Evolutionary conservation across 257 asterid species (phyloP), one percentile per base, ranked within the genome.

Genomic region (Pogostemon cablin): DNA sequence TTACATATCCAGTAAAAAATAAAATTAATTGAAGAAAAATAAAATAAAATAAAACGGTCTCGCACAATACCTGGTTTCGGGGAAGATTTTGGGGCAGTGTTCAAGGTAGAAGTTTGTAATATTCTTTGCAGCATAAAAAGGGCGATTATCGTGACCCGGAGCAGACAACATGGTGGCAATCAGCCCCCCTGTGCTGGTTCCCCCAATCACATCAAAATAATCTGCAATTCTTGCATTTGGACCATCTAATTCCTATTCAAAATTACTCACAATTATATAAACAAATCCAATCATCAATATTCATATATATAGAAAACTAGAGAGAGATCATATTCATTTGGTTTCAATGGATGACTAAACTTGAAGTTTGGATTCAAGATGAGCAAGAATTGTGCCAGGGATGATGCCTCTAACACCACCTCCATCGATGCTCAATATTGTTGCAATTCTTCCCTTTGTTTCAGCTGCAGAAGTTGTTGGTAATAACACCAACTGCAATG

Each of bases 131-230:
- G 86, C 80, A 68, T 35, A 85, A 5, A 88, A 2, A 1, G 97
- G 97, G 6, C 97, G 90, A 15, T 79, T 88, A 4, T 83, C 75
- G 2, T 66, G 41, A 5, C 76, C 84, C 2, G 96, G 95, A 8
- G 92, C 86, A 1, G 97, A 48, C 17, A 91, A 66, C 97, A 88
- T 85, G 9, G 91, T 41, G 32, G 96, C 54, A 34, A 91, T 43
- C 39, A 90, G 62, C 11, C 91, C 96, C 3, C 96, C 95, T 0
- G 95, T 87, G 79, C 95, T 90, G 3, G 96, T 88, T 46, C 97
- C 97, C 0, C 93, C 96, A 1, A 88, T 46, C 0, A 88, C 88
- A 60, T 90, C 96, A 53, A 90, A 90, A 69, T 90, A 90, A 55
- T 90, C 96, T 3, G 85, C 91, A 25, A 90, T 47, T 75, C 96